Conservation (phyloP, 2,329 filamentous ascomycete genomes). For the Pyrenochaeta sp. region DNA sequence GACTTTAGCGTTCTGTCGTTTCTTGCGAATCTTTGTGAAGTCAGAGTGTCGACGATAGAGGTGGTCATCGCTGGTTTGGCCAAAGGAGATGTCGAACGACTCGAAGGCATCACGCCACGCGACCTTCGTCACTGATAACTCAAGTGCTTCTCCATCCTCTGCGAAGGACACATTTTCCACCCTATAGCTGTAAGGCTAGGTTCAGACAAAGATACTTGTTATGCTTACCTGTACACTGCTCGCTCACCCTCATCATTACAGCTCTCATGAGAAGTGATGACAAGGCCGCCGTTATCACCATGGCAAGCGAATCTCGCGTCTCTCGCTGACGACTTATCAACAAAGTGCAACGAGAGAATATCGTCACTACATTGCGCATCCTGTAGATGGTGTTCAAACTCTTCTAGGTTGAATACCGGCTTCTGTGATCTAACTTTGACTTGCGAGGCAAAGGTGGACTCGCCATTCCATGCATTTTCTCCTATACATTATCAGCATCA, state of each 20-base stretch:
- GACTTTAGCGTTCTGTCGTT: constrained; percentile 21
- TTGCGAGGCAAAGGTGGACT: constrained; percentile 45
- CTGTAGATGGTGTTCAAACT: constrained; percentile 46
- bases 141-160: constrained; percentile 35
- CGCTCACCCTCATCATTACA: constrained; percentile 50
- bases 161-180: constrained; percentile 31
- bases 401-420: constrained; percentile 46
- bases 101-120: constrained; percentile 43
- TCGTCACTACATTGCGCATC: constrained; percentile 37
- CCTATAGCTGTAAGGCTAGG: constrained; percentile 16
- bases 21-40: constrained; percentile 27
- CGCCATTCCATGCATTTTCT: constrained; percentile 32
- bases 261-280: constrained; percentile 49
- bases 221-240: constrained; percentile 40
- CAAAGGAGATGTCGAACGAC: constrained; percentile 40
- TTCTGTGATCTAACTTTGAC: constrained; percentile 42
- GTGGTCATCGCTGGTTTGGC: constrained; percentile 41
- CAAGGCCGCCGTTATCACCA: constrained; percentile 30
- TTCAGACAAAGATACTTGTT: not conserved
- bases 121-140: constrained; percentile 31
- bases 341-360: constrained; percentile 41
- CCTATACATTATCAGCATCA: constrained; percentile 16
- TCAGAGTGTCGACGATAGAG: constrained; percentile 39
- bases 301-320: constrained; percentile 38
- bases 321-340: constrained; percentile 28